Evolutionary conservation across 257 asterid genomes (phyloP), one percentile per base, ranked within the genome.

Genomic region (Leonotis leonurus): DNA sequence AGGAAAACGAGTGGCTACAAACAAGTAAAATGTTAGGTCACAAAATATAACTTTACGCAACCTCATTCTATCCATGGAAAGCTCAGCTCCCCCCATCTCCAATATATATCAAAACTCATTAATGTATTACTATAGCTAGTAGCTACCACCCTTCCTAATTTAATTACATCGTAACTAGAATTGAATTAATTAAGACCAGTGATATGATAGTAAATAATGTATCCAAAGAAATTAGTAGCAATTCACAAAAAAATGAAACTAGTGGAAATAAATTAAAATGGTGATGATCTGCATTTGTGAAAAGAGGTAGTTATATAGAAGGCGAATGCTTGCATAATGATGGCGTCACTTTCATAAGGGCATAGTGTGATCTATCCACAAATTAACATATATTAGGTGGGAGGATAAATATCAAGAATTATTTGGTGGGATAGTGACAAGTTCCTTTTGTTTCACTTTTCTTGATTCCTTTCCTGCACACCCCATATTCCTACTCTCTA

Each of bases 381-480:
- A 41, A 58, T 1, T 26, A n/a, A 27, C 5, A 27, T 2, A 27
- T 2, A 6, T 29, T 53, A 5, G 16, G 33, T 35, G 10, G 37
- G 69, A 73, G 70, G 9, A 30, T 30, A 72, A 67, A 68, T 63
- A 71, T 63, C 54, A 76, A 78, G 53, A 68, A 72, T 73, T 81
- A 71, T 71, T 74, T 54, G 73, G 67, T 75, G 80, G 74, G 88
- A 80, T 77, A 14, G 64, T 68, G 95, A 83, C 89, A 68, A 72
- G 78, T 73, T 80, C 82, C 78, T 70, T 77, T 84, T 80, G 69
- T 70, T 75, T 71, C 79, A 81, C 78, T 70, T 77, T 84, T 80
- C 67, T 70, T 75, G 90, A 86, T 89, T 84, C 95, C 79, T 75
- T 67, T n/a, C n/a, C n/a, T n/a, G n/a, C n/a, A n/a, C n/a, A 65